Evolutionary conservation across 495 filamentous ascomycete species (phyloP), one percentile per base, ranked within the genome.

Genomic region (Amniculicola lignicola): DNA sequence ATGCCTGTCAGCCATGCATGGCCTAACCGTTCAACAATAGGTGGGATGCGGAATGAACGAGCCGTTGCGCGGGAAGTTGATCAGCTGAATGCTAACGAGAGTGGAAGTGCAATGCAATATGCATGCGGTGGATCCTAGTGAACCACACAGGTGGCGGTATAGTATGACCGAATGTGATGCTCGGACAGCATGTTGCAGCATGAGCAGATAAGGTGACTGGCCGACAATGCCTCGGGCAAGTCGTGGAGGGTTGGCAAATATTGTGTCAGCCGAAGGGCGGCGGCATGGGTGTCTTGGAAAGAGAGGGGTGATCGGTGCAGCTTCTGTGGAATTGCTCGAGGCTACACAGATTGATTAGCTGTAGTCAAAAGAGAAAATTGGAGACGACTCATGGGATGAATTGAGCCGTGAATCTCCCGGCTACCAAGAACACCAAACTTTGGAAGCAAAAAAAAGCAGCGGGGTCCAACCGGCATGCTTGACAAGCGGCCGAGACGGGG

Each of bases 191-290:
- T 33, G 52, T 63, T 61, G 63, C 63, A 66, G 59, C 53, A 59
- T 47, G 48, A 58, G 50, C 45, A 58, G 64, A 67, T 67, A 64
- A 67, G 57, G 61, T 67, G 64, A 67, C 64, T 64, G 64, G 61
- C 25, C 42, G 54, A 51, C 47, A 51, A 59, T 62, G 54, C 59
- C 49, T 62, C 41, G 46, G 54, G 29, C 57, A 41, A 39, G 62
- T 43, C 27, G 35, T 22, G 31, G 57, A 51, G 41, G 54, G 57
- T 44, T 47, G 57, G 49, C 31, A 51, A 38, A 41, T 4, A 43
- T 57, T 47, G 56, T 59, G 61, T 53, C 51, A 64, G 52, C 56
- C 60, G n/a, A 54, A 57, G 55, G 37, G 21, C 12, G 35, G 40
- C 21, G 47, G 39, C 41, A 57, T 41, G 33, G 33, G 45, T 48